phyloP scores from a whole-genome alignment of 805 yeast species.

The Kodamaea kakaduensis region DNA sequence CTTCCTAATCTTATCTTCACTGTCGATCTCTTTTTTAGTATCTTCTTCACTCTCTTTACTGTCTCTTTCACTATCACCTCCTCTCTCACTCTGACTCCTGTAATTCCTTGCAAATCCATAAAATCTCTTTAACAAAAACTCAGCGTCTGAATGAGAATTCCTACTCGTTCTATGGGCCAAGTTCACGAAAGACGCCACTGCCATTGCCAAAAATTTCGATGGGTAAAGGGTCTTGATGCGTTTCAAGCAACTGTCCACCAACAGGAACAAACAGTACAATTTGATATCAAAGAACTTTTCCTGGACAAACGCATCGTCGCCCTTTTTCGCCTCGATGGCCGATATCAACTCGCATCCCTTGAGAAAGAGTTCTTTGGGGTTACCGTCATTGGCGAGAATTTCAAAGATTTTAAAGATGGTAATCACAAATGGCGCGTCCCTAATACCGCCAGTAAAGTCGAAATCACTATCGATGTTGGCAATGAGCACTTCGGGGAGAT shows the following conservation, averaged over 20 bases:
- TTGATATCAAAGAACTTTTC: conserved; percentile 48
- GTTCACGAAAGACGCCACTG: conserved; percentile 54
- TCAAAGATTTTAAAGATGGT: conserved; percentile 51
- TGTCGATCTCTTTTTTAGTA: no score
- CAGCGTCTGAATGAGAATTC: conserved; percentile 8
- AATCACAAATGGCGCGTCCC: conserved; percentile 38
- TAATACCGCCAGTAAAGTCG: conserved; percentile 23
- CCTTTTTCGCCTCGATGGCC: conserved; percentile 23
- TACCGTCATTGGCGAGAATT: conserved; percentile 62
- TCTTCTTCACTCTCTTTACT: no score
- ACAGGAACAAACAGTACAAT: conserved; percentile 64
- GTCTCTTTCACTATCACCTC: conserved; percentile 16
- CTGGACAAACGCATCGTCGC: conserved; percentile 6
- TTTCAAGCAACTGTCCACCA: conserved; percentile 54
- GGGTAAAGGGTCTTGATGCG: conserved; percentile 70
- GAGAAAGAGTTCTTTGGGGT: conserved; percentile 75
- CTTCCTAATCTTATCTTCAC: conserved; percentile 34
- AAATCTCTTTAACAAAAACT: conserved; percentile 53
- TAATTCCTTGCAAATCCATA: conserved; percentile 58
- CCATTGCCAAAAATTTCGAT: conserved; percentile 71
- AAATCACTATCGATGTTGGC: conserved; percentile 45
- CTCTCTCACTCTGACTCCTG: conserved; percentile 41
- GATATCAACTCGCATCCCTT: conserved; percentile 64
- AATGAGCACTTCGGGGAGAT: conserved; percentile 67
- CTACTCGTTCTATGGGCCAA: conserved; percentile 36